A percentile compares a stretch with the other conserved stretches of the same genome.
These are phyloP conservation scores for Aspergillus quadrilineatus DNA, from an alignment of 2,329 filamentous ascomycete genomes.

Conservation along the genomic window DNA sequence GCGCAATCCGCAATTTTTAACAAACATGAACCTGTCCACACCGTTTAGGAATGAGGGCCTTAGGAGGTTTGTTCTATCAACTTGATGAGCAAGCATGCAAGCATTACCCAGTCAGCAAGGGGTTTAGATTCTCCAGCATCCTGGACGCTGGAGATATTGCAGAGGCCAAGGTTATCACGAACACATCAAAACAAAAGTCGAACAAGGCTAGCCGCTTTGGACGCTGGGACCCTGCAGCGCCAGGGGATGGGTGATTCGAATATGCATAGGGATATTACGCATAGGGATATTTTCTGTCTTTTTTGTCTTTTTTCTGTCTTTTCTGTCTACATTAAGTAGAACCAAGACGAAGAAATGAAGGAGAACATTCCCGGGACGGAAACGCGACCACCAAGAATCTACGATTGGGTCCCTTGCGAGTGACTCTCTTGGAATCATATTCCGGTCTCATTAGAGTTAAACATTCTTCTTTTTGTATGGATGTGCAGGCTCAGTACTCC, in stretches of 20 bases:
- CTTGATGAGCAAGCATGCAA: neutral
- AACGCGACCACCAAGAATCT: too few species aligned
- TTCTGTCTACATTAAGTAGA: too few species aligned
- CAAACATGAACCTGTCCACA: neutral
- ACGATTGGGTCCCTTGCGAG: too few species aligned
- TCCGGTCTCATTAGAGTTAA: neutral
- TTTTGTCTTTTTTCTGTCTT: too few species aligned
- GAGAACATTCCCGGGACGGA: too few species aligned
- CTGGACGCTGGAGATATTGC: neutral
- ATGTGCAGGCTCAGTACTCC: neutral
- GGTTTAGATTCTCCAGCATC: neutral
- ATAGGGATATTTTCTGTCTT: too few species aligned
- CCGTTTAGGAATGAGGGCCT: neutral
- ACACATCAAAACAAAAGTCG: neutral
- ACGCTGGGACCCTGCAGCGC: too few species aligned
- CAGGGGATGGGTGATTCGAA: too few species aligned
- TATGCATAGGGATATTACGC: too few species aligned
- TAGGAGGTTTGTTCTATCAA: neutral
- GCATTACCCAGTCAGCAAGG: neutral
- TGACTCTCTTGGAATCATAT: neutral
- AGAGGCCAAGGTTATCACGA: neutral
- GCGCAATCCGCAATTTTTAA: neutral
- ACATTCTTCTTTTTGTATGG: neutral
- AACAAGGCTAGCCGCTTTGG: too few species aligned
- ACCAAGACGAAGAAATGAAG: too few species aligned